Evolutionary conservation across 371 early-diverging fungal genomes (phyloP).

Genomic region (Parasitella parasitica): DNA sequence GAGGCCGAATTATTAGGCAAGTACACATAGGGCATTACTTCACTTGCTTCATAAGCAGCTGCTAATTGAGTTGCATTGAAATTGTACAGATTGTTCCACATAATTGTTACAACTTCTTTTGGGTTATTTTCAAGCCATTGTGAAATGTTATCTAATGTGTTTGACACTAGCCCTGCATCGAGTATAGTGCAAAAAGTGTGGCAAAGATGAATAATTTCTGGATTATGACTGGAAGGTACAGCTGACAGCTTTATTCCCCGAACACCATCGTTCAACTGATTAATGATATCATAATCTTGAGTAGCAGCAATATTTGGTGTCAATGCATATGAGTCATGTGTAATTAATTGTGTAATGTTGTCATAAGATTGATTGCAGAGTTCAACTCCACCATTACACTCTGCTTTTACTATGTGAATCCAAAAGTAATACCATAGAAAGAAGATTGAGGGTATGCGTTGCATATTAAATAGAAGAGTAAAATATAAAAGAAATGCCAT

Average conservation of each 20-base stretch:
- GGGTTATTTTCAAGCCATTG: constrained; percentile 59
- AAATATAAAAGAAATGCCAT: background rate
- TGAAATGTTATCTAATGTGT: constrained; percentile 49
- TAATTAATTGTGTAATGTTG: constrained; percentile 60
- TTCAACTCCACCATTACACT: constrained; percentile 68
- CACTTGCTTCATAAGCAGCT: constrained; percentile 48
- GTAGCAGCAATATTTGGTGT: constrained; percentile 54
- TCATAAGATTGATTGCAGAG: constrained; percentile 58
- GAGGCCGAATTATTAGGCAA: constrained; percentile 33
- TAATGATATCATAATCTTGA: constrained; percentile 55
- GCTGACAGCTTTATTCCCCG: constrained; percentile 72
- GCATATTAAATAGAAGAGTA: background rate
- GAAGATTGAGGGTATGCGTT: background rate
- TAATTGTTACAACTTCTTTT: constrained; percentile 69
- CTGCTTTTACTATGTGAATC: constrained; percentile 1
- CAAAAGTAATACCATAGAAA: background rate
- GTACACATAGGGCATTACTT: constrained; percentile 52
- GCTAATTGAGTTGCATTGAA: constrained; percentile 44
- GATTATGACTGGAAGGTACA: constrained; percentile 52
- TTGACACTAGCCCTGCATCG: constrained; percentile 56
- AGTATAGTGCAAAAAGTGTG: constrained; percentile 61
- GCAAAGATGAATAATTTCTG: constrained; percentile 57
- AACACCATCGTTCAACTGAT: constrained; percentile 70
- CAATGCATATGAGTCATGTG: constrained; percentile 76
- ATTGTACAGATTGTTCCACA: constrained; percentile 66